These are phyloP conservation scores for Symbiotaphrina buchneri DNA, from an alignment of 495 filamentous ascomycete genomes.

Conservation along the genomic window DNA sequence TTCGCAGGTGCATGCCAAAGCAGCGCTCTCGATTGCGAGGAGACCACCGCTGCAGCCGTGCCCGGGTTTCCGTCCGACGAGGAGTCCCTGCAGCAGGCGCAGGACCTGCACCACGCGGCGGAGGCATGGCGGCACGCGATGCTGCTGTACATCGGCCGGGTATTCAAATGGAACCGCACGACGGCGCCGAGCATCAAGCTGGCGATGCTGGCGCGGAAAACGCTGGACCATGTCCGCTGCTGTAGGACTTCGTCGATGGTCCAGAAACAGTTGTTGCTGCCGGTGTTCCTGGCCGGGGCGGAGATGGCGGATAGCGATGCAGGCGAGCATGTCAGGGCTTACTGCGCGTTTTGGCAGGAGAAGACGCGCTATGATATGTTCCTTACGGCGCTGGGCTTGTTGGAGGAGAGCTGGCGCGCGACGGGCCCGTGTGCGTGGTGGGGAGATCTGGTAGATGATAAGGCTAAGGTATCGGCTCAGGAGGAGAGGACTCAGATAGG, in stretches of 20 bases:
- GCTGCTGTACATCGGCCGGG: constrained; percentile 11
- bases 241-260: constrained; percentile 10
- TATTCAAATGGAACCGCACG: constrained; percentile 9
- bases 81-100: constrained; percentile 11
- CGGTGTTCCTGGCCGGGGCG: constrained; percentile 12
- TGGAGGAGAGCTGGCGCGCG: too few species aligned
- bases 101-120: constrained; percentile 12
- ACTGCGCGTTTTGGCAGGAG: too few species aligned
- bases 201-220: constrained; percentile 3
- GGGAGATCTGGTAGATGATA: too few species aligned
- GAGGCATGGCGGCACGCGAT: constrained; percentile 12
- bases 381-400: too few species aligned
- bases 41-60: too few species aligned
- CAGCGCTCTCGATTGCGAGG: constrained; percentile 5
- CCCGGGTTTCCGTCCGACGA: too few species aligned
- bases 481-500: too few species aligned
- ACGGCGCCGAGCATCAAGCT: not conserved
- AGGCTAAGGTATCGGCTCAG: too few species aligned
- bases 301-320: too few species aligned
- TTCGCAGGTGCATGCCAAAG: not conserved
- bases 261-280: constrained; percentile 11
- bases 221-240: constrained; percentile 9
- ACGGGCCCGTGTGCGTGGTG: too few species aligned
- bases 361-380: too few species aligned
- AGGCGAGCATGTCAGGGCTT: too few species aligned